phyloP scores from a whole-genome alignment of 2,329 filamentous ascomycete genomes.

The Leptoxyphium fumago region DNA sequence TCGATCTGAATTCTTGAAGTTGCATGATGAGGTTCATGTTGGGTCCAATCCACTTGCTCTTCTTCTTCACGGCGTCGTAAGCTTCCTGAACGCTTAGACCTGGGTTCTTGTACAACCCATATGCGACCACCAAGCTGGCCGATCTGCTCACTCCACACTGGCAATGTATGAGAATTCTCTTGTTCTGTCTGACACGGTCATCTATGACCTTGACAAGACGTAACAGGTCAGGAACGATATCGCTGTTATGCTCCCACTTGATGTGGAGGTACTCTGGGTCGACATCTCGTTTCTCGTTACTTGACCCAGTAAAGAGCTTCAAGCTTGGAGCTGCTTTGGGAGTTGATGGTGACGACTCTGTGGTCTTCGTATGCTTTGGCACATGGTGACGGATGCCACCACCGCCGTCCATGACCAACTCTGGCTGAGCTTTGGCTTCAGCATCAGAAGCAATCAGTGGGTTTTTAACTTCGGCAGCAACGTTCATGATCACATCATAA shows the following conservation, averaged over 20 bases:
- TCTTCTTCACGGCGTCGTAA: conserved; percentile 64
- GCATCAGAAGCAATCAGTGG: conserved; percentile 39
- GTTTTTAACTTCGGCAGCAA: conserved; percentile 67
- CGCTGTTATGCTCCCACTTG: conserved; percentile 78
- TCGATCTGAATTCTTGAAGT: conserved; percentile 58
- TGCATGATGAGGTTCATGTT: conserved; percentile 91
- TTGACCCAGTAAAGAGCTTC: conserved; percentile 8
- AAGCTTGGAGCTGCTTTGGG: conserved; percentile 38
- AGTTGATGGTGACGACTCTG: conserved; percentile 27
- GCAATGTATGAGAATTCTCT: conserved; percentile 69
- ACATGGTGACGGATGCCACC: conserved; percentile 11
- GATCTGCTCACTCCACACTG: conserved; percentile 78
- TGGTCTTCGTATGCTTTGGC: neutral
- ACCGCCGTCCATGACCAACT: conserved; percentile 19
- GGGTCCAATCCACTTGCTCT: conserved; percentile 76
- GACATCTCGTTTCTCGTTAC: conserved; percentile 23
- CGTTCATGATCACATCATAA: conserved; percentile 75
- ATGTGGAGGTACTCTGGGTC: conserved; percentile 75
- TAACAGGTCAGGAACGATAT: conserved; percentile 66
- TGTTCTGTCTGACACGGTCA: conserved; percentile 53
- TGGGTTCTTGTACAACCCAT: conserved; percentile 67
- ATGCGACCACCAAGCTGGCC: conserved; percentile 74
- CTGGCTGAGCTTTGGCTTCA: conserved; percentile 2
- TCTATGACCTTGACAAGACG: conserved; percentile 64
- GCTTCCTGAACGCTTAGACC: conserved; percentile 67